A percentile compares a stretch with the other conserved stretches of the same genome.
Conservation (phyloP, 2,329 filamentous ascomycete species). For the Diaporthe ampelina region DNA sequence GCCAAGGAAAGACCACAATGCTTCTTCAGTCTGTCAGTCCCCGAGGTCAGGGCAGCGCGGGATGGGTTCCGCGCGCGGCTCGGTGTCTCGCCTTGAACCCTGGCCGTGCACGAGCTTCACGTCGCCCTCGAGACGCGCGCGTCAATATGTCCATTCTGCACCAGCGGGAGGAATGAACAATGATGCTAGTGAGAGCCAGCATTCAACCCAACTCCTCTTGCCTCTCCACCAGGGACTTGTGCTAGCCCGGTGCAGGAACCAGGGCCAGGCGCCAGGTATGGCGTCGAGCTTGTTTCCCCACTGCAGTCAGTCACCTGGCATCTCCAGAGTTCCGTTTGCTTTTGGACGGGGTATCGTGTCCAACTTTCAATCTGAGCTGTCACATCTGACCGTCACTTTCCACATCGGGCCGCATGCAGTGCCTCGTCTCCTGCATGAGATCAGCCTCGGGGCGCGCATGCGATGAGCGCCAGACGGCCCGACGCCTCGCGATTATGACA, state of each 20-base stretch:
- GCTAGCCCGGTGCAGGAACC: neutral
- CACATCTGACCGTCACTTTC: neutral
- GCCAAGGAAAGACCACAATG: neutral
- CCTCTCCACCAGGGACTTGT: neutral
- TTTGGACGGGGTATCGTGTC: neutral
- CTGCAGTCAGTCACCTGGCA: neutral
- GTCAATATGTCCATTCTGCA: neutral
- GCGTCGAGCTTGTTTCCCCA: neutral
- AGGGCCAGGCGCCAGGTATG: neutral
- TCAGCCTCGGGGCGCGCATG: neutral
- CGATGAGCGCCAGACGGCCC: neutral
- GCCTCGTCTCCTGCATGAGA: conserved; percentile 20
- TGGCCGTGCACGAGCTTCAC: neutral
- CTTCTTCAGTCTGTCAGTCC: conserved; percentile 1
- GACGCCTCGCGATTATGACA: neutral
- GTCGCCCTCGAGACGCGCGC: neutral
- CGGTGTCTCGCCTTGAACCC: neutral
- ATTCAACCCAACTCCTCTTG: too few species aligned
- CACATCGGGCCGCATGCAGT: conserved; percentile 2
- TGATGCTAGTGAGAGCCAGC: neutral
- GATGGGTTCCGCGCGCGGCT: conserved; percentile 8
- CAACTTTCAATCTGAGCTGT: conserved; percentile 2
- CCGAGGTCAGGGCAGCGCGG: conserved; percentile 2
- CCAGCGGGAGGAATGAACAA: neutral
- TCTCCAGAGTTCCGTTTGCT: conserved; percentile 4